A percentile compares a stretch with the other conserved stretches of the same genome.
These are phyloP conservation scores for Penicillium sumatraense DNA, from an alignment of 2,329 filamentous ascomycete species.

Conservation along the genomic window DNA sequence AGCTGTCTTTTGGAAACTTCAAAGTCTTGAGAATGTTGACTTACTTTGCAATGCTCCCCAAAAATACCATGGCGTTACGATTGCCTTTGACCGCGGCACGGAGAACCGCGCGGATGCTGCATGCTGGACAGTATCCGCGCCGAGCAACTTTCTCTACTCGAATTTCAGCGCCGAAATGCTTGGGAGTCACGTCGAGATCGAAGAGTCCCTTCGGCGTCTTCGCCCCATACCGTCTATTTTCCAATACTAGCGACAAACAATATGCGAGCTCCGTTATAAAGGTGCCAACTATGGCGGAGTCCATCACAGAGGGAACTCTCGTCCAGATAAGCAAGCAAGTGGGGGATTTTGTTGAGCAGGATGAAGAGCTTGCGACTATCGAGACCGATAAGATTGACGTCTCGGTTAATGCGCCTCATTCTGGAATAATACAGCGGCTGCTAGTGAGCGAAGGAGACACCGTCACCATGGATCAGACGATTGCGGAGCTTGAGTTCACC, in stretches of 20 bases:
- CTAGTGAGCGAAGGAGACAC: constrained; percentile 89
- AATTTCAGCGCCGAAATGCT: neutral
- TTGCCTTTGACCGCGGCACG: neutral
- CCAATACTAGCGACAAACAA: neutral
- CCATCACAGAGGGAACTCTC: constrained; percentile 90
- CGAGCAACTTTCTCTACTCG: neutral
- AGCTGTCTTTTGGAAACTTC: too few relatives aligned
- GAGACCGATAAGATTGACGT: constrained; percentile 99
- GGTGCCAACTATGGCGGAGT: constrained; percentile 58
- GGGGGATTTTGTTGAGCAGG: constrained; percentile 85
- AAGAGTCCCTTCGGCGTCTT: neutral
- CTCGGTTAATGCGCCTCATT: constrained; percentile 86
- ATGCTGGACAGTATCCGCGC: neutral
- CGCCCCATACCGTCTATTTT: neutral
- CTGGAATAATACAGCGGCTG: constrained; percentile 85
- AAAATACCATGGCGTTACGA: neutral
- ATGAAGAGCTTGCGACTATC: constrained; percentile 95
- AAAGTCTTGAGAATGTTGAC: too few relatives aligned
- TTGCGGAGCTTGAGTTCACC: constrained; percentile 74
- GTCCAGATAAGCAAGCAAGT: constrained; percentile 89
- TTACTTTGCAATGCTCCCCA: too few relatives aligned
- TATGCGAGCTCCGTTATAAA: neutral
- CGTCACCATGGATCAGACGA: constrained; percentile 85
- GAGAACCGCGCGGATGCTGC: neutral
- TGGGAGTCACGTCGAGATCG: neutral